These are phyloP conservation scores for Pleurotus salmoneostramineus DNA, from an alignment of 768 basidiomycete species.

Conservation along the genomic window DNA sequence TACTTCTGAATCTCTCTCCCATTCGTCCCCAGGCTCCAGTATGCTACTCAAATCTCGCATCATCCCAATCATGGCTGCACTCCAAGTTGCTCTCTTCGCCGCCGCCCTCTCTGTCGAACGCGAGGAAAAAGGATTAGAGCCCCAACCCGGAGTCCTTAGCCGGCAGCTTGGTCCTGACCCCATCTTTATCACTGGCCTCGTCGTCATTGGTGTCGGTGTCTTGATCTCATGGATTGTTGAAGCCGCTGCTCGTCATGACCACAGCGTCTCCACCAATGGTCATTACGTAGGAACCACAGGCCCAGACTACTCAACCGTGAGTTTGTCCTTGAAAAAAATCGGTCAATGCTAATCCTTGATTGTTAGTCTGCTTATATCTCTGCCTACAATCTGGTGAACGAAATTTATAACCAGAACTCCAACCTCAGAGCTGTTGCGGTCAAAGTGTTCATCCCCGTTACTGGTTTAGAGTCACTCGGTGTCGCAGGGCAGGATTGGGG, in stretches of 20 bases:
- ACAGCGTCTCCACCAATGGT: background rate
- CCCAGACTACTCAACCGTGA: background rate
- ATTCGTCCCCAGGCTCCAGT: background rate
- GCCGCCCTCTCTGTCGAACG: background rate
- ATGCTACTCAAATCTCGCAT: background rate
- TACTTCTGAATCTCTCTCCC: too few species aligned
- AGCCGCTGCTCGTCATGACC: background rate
- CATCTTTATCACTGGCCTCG: background rate
- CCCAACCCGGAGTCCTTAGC: background rate
- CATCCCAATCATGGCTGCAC: background rate
- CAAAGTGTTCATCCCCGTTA: background rate
- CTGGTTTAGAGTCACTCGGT: background rate
- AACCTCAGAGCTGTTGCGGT: background rate
- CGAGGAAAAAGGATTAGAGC: background rate
- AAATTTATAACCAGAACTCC: background rate
- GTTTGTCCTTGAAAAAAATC: background rate
- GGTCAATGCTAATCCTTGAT: background rate
- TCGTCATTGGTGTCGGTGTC: background rate
- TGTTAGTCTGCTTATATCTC: background rate
- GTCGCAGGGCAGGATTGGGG: background rate
- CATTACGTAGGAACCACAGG: background rate
- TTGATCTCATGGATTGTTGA: background rate
- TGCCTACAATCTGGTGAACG: background rate
- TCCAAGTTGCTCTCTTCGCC: background rate
- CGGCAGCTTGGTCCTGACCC: background rate